phyloP scores from a whole-genome alignment of 2,329 filamentous ascomycete species.

The Apiospora kogelbergensis region DNA sequence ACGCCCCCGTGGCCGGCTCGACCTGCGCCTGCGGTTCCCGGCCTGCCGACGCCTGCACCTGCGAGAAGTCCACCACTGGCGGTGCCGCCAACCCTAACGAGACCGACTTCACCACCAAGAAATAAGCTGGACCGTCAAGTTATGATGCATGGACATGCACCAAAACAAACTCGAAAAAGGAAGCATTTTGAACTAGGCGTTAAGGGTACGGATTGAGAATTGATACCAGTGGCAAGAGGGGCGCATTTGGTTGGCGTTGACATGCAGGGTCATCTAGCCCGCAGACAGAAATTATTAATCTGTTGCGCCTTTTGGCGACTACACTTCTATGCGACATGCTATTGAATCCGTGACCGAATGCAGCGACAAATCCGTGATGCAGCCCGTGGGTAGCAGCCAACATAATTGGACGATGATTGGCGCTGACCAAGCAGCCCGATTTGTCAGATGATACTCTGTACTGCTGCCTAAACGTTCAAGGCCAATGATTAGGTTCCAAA shows the following conservation, averaged over 20 bases:
- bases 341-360: not conserved
- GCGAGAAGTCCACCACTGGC: slow-evolving; percentile 68
- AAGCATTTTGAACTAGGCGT: not conserved
- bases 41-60: slow-evolving; percentile 74
- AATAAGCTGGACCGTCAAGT: slow-evolving; percentile 29
- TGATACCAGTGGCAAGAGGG: slow-evolving; percentile 1
- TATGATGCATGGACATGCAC: not conserved
- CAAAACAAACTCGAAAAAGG: not conserved
- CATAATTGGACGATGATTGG: not conserved
- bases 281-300: not conserved
- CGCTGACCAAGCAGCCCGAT: not conserved
- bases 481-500: not conserved
- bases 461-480: not conserved
- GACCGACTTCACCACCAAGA: slow-evolving; percentile 82
- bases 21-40: slow-evolving; percentile 79
- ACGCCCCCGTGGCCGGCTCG: slow-evolving; percentile 56
- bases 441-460: not conserved
- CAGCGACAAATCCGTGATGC: not conserved
- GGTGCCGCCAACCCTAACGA: slow-evolving; percentile 65
- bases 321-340: not conserved
- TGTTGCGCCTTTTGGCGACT: not conserved
- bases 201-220: slow-evolving; percentile 1
- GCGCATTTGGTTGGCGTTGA: not conserved
- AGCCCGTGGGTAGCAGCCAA: not conserved
- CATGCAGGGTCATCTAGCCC: not conserved